Evolutionary conservation across 1,284 basidiomycete species (phyloP).

Genomic region (Athelia sp.): DNA sequence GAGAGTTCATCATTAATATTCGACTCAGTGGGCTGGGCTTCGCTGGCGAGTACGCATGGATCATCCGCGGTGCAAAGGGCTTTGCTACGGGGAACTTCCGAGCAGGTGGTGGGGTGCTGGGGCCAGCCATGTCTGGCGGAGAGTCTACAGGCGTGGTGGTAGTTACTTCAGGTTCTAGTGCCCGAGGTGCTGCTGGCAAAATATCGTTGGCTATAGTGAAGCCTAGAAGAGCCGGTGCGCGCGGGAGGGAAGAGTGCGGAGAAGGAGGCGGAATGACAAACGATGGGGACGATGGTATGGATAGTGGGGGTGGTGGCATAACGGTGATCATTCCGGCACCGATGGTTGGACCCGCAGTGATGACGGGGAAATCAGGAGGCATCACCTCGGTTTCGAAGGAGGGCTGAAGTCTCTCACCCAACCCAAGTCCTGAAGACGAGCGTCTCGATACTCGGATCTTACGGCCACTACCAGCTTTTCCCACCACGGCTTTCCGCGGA

Average conservation of each 20-base stretch:
- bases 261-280: conserved; percentile 73
- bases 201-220: conserved; percentile 13
- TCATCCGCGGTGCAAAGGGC: conserved; percentile 59
- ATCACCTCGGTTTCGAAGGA: conserved; percentile 67
- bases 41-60: conserved; percentile 73
- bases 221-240: conserved; percentile 30
- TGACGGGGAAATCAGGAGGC: conserved; percentile 7
- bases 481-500: conserved; percentile 33
- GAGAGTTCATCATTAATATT: conserved; percentile 66
- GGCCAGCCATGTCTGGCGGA: conserved; percentile 24
- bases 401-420: conserved; percentile 34
- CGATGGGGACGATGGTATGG: conserved; percentile 46
- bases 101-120: conserved; percentile 11
- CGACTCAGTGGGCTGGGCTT: conserved; percentile 73
- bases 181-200: conserved; percentile 11
- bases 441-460: conserved; percentile 42
- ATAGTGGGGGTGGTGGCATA: conserved; percentile 11
- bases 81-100: conserved; percentile 59
- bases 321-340: background rate
- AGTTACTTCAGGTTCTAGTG: background rate
- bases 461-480: conserved; percentile 38
- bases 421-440: conserved; percentile 31
- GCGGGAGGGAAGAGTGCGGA: conserved; percentile 53
- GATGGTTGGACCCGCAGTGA: conserved; percentile 5
- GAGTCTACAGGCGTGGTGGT: conserved; percentile 9